Percentiles rank a stretch among this genome's conserved stretches.
phyloP scores from a whole-genome alignment of 352 stramenopile species.

The Pythium brassicae region DNA sequence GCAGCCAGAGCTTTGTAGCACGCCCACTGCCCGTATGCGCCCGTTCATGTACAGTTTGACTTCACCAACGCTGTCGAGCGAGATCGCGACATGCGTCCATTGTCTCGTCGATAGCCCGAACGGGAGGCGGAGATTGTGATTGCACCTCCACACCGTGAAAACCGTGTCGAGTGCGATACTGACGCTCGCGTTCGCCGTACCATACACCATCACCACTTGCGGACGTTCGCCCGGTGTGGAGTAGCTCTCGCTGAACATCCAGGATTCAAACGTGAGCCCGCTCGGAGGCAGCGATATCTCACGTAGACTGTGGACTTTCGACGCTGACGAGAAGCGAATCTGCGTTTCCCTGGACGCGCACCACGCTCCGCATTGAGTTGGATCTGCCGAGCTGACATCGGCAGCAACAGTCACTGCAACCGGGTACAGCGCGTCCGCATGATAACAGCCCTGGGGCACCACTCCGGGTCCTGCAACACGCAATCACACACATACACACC shows the following conservation, averaged over 20 bases:
- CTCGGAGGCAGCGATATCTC: slow-evolving; percentile 17
- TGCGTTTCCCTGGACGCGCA: slow-evolving; percentile 29
- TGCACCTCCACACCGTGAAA: slow-evolving; percentile 30
- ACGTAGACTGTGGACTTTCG: slow-evolving; percentile 22
- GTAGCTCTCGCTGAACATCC: slow-evolving; percentile 20
- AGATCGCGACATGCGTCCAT: slow-evolving; percentile 44
- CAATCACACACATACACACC: neutral
- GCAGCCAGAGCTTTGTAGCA: slow-evolving; percentile 21
- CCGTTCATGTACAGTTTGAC: slow-evolving; percentile 31
- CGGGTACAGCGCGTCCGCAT: slow-evolving; percentile 20
- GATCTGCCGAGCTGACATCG: slow-evolving; percentile 5
- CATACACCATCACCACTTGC: slow-evolving; percentile 34
- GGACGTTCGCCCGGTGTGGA: neutral
- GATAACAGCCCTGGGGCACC: slow-evolving; percentile 28
- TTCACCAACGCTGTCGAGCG: slow-evolving; percentile 12
- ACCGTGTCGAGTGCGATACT: slow-evolving; percentile 13
- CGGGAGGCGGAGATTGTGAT: slow-evolving; percentile 25
- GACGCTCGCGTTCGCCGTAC: slow-evolving; percentile 8
- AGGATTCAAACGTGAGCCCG: slow-evolving; percentile 28
- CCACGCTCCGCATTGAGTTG: slow-evolving; percentile 19
- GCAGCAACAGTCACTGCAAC: neutral
- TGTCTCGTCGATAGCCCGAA: slow-evolving; percentile 14
- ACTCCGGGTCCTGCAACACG: slow-evolving; percentile 25
- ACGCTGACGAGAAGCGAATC: slow-evolving; percentile 21
- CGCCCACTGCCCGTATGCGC: slow-evolving; percentile 13